phyloP scores from a whole-genome alignment of 1,284 basidiomycete species.

The Papiliotrema terrestris region DNA sequence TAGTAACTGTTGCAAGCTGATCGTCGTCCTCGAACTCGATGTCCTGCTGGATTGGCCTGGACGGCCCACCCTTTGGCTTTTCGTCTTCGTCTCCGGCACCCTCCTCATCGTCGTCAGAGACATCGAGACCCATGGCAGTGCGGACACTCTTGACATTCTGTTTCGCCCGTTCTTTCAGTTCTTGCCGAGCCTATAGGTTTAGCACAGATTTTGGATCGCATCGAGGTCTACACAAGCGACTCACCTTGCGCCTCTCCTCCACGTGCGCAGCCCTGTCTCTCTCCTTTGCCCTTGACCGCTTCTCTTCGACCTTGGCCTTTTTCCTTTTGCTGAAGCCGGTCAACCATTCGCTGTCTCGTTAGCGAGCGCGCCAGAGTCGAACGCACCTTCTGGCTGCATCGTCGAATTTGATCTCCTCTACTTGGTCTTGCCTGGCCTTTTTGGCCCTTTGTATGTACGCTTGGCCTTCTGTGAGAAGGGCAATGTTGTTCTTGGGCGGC shows the following conservation, averaged over 20 bases:
- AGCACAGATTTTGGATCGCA: background rate
- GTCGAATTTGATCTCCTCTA: conserved; percentile 51
- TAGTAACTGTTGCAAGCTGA: conserved; percentile 47
- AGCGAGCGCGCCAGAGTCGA: background rate
- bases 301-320: conserved; percentile 48
- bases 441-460: conserved; percentile 47
- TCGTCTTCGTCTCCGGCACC: conserved; percentile 11
- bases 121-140: conserved; percentile 40
- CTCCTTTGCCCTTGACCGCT: conserved; percentile 43
- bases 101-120: conserved; percentile 7
- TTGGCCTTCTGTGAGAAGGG: conserved; percentile 48
- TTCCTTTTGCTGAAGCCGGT: conserved; percentile 50
- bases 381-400: conserved; percentile 46
- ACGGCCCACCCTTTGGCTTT: conserved; percentile 21
- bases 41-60: conserved; percentile 21
- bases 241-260: conserved; percentile 42
- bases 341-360: conserved; percentile 42
- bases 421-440: conserved; percentile 42
- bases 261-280: conserved; percentile 44
- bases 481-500: conserved; percentile 41
- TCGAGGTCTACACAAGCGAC: background rate
- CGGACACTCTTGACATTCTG: conserved; percentile 45
- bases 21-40: conserved; percentile 47
- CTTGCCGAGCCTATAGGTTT: conserved; percentile 33
- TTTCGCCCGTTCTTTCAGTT: conserved; percentile 38